Percentiles rank a stretch among this genome's conserved stretches.
phyloP scores from a whole-genome alignment of 1,284 basidiomycete genomes.

The Leucoagaricus sp. region DNA sequence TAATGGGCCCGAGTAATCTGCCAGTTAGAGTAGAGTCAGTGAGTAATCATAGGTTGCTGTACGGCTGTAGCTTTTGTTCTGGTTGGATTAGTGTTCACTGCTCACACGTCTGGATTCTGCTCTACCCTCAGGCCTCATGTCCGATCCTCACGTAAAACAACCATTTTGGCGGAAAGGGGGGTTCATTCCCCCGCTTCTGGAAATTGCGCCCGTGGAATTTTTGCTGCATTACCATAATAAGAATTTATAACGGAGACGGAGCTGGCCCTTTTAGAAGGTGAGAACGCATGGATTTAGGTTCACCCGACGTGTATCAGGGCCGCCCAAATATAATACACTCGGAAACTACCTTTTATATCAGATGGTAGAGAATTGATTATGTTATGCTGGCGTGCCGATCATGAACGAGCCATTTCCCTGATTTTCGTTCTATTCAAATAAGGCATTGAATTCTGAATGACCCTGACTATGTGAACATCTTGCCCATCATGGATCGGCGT shows the following conservation, averaged over 20 bases:
- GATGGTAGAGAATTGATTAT: not conserved
- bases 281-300: not conserved
- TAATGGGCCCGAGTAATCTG: too few species aligned
- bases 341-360: not conserved
- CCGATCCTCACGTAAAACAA: not conserved
- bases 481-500: not conserved
- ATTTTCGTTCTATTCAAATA: conserved; percentile 14
- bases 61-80: too few species aligned
- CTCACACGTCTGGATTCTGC: too few species aligned
- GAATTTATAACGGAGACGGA: not conserved
- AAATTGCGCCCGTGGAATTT: not conserved
- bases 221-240: not conserved
- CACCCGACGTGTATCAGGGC: conserved; percentile 7
- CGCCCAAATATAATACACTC: not conserved
- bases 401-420: conserved; percentile 10
- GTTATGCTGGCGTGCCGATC: conserved; percentile 11
- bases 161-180: too few species aligned
- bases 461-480: conserved; percentile 11
- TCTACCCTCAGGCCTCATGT: too few species aligned
- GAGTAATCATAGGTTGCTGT: too few species aligned
- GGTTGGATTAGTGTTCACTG: too few species aligned
- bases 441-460: not conserved
- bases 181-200: not conserved
- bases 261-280: not conserved
- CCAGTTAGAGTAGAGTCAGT: too few species aligned